Evolutionary conservation across 1,139 yeast species (phyloP).

Genomic region (Kazachstania sp.): DNA sequence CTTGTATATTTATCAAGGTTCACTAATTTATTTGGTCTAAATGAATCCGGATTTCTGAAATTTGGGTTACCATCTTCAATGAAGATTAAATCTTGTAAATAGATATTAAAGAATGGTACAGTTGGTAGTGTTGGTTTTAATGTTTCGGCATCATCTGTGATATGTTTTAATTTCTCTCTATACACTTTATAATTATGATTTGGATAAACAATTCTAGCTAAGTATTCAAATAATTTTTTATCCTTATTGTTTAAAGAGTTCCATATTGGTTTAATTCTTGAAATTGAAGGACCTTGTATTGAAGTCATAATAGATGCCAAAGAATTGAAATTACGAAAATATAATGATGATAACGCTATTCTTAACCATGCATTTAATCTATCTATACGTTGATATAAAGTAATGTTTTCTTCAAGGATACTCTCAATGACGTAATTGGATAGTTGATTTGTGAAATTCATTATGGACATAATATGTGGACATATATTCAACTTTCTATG

Average conservation of each 20-base stretch:
- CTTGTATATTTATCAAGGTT: constrained; percentile 79
- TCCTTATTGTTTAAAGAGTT: constrained; percentile 55
- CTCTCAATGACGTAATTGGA: constrained; percentile 80
- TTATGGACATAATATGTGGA: constrained; percentile 63
- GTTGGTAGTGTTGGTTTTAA: constrained; percentile 56
- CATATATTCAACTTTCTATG: constrained; percentile 57
- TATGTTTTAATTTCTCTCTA: constrained; percentile 56
- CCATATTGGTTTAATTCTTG: constrained; percentile 65
- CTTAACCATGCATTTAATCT: constrained; percentile 76
- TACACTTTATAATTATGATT: constrained; percentile 74
- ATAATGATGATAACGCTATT: constrained; percentile 72
- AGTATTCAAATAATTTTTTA: constrained; percentile 52
- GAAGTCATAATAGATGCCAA: constrained; percentile 83
- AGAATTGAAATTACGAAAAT: constrained; percentile 75
- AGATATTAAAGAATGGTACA: constrained; percentile 80
- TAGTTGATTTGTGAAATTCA: constrained; percentile 68
- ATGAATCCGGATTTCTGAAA: constrained; percentile 51
- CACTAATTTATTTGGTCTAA: constrained; percentile 40
- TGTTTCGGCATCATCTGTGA: constrained; percentile 33
- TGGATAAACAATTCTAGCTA: constrained; percentile 70
- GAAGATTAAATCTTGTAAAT: constrained; percentile 79
- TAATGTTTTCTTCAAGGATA: constrained; percentile 46
- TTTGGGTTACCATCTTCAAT: constrained; percentile 81
- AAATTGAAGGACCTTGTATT: constrained; percentile 70
- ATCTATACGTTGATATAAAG: constrained; percentile 33